A percentile compares a stretch with the other conserved stretches of the same genome.
These are phyloP conservation scores for Diplosphaera chodatii DNA, from an alignment of 139 green algal species.

Conservation along the genomic window DNA sequence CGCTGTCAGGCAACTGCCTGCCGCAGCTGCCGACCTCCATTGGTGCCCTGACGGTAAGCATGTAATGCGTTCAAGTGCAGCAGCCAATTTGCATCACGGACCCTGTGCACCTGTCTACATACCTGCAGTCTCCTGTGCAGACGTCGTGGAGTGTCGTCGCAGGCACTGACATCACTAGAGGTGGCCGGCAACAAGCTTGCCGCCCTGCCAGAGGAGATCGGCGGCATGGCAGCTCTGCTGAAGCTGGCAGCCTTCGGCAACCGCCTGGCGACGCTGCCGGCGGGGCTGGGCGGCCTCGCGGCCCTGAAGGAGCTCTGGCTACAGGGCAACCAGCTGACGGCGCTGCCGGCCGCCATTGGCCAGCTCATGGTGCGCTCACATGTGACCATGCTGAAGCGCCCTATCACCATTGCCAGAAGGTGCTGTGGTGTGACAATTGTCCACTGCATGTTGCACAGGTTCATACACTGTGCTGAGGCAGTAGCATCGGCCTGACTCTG, in stretches of 20 bases:
- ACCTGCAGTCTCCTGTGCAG: too few relatives aligned
- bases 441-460: too few relatives aligned
- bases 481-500: too few relatives aligned
- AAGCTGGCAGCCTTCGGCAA: constrained; percentile 47
- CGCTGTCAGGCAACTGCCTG: constrained; percentile 48
- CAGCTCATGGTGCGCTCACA: too few relatives aligned
- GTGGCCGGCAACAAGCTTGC: constrained; percentile 58
- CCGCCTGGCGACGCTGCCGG: constrained; percentile 18
- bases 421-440: too few relatives aligned
- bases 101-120: too few relatives aligned
- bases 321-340: constrained; percentile 51
- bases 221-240: constrained; percentile 25
- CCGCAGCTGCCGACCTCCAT: constrained; percentile 31
- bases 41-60: constrained; percentile 8
- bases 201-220: constrained; percentile 40
- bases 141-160: too few relatives aligned
- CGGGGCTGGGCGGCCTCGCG: constrained; percentile 4
- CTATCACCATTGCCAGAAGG: too few relatives aligned
- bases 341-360: constrained; percentile 40
- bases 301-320: constrained; percentile 39
- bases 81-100: too few relatives aligned
- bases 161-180: constrained; percentile 37
- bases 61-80: neutral
- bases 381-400: too few relatives aligned
- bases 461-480: too few relatives aligned